Percentiles rank a stretch among this genome's conserved stretches.
These are phyloP conservation scores for Lepidium africanum DNA, from an alignment of 345 rosid genomes.

Conservation along the genomic window DNA sequence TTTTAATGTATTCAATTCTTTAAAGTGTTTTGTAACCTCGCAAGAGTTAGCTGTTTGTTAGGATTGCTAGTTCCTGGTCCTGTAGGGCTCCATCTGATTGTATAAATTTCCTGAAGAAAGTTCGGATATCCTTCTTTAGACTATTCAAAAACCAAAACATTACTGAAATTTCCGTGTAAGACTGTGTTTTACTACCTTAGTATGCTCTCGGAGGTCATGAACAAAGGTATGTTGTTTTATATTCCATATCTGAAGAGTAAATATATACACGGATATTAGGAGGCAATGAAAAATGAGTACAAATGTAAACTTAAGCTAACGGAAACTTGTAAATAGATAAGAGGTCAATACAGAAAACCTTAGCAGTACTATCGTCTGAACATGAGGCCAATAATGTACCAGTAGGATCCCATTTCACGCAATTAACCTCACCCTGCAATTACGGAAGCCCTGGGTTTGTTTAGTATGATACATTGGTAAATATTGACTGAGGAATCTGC, in stretches of 20 bases:
- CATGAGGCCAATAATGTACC: slow-evolving; percentile 91
- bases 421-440: slow-evolving; percentile 95
- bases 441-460: slow-evolving; percentile 11
- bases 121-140: neutral
- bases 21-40: slow-evolving; percentile 44
- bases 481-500: neutral
- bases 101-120: slow-evolving; percentile 72
- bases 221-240: slow-evolving; percentile 67
- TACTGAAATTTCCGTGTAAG: neutral
- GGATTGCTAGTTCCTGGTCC: slow-evolving; percentile 92
- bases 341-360: slow-evolving; percentile 40
- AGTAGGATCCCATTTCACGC: slow-evolving; percentile 99
- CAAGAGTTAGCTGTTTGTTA: slow-evolving; percentile 76
- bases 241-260: slow-evolving; percentile 67
- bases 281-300: neutral
- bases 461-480: slow-evolving; percentile 3
- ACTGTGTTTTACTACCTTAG: slow-evolving; percentile 47
- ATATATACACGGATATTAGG: neutral
- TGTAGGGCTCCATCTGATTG: slow-evolving; percentile 95
- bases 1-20: too few species aligned
- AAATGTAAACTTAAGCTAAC: neutral
- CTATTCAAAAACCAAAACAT: neutral
- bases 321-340: neutral
- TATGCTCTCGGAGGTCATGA: slow-evolving; percentile 79
- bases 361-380: slow-evolving; percentile 94